These are phyloP conservation scores for Xylaria grammica DNA, from an alignment of 495 filamentous ascomycete genomes.

Conservation along the genomic window DNA sequence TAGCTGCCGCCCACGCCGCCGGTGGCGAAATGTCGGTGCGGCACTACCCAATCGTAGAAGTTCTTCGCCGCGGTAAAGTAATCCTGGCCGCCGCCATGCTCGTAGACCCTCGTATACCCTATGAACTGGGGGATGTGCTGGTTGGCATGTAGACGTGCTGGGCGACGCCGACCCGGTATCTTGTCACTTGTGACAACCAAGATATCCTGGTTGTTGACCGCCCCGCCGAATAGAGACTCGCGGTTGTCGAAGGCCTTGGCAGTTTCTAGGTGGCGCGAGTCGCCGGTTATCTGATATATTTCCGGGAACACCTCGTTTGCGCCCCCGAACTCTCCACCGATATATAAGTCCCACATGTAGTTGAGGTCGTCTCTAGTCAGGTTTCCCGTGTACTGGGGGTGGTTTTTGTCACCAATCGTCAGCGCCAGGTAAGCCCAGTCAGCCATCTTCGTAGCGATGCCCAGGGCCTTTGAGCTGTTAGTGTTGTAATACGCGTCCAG, in stretches of 20 bases:
- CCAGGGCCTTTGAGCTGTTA: slow-evolving; percentile 26
- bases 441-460: slow-evolving; percentile 28
- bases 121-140: slow-evolving; percentile 43
- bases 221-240: slow-evolving; percentile 36
- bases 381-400: slow-evolving; percentile 28
- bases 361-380: slow-evolving; percentile 31
- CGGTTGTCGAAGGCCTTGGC: slow-evolving; percentile 42
- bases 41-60: slow-evolving; percentile 38
- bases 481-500: slow-evolving; percentile 34
- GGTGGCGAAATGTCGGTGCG: slow-evolving; percentile 37
- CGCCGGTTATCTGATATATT: slow-evolving; percentile 38
- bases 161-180: slow-evolving; percentile 26
- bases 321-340: slow-evolving; percentile 33
- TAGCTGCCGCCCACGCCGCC: slow-evolving; percentile 33
- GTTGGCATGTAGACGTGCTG: slow-evolving; percentile 38
- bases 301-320: slow-evolving; percentile 40
- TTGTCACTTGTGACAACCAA: slow-evolving; percentile 24
- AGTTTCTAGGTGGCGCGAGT: slow-evolving; percentile 33
- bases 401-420: slow-evolving; percentile 31
- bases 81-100: slow-evolving; percentile 35
- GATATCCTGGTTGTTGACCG: slow-evolving; percentile 26
- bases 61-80: slow-evolving; percentile 40
- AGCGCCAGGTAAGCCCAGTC: slow-evolving; percentile 33
- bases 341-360: slow-evolving; percentile 34
- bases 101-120: slow-evolving; percentile 37